These are phyloP conservation scores for Thymus mandschuricus DNA, from an alignment of 257 asterid species.

Conservation along the genomic window DNA sequence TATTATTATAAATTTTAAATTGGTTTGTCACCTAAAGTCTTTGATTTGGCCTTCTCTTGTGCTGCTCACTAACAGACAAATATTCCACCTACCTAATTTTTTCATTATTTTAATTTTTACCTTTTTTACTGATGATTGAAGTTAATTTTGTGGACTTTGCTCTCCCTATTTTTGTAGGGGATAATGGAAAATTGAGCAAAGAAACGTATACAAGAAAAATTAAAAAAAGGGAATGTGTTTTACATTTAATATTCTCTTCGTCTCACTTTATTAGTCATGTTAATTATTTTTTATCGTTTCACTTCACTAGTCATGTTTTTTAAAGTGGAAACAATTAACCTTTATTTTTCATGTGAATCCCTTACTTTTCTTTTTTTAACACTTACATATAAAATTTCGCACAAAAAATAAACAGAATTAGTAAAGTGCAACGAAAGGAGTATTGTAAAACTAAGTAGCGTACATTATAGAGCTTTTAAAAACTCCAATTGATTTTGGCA, in stretches of 20 bases:
- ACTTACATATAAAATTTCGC: too few species aligned
- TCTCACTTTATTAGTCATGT: not conserved
- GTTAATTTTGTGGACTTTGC: constrained; percentile 28
- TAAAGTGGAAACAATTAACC: too few species aligned
- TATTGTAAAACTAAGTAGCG: too few species aligned
- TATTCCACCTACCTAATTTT: constrained; percentile 36
- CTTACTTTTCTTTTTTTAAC: too few species aligned
- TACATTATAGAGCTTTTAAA: too few species aligned
- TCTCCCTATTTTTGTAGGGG: constrained; percentile 1
- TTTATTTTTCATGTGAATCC: too few species aligned
- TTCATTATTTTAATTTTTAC: constrained; percentile 30
- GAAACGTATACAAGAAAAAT: not conserved
- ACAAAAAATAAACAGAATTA: too few species aligned
- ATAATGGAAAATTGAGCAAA: constrained; percentile 1
- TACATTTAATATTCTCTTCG: not conserved
- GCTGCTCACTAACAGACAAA: constrained; percentile 40
- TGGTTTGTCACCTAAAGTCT: constrained; percentile 27
- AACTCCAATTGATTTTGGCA: too few species aligned
- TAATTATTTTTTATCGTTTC: not conserved
- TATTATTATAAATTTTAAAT: not conserved
- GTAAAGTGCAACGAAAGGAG: too few species aligned
- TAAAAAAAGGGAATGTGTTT: not conserved
- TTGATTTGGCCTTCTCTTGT: constrained; percentile 22
- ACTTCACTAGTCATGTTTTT: too few species aligned
- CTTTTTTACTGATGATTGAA: constrained; percentile 9